These are phyloP conservation scores for Biscutella laevigata DNA, from an alignment of 441 rosid genomes.

Conservation along the genomic window DNA sequence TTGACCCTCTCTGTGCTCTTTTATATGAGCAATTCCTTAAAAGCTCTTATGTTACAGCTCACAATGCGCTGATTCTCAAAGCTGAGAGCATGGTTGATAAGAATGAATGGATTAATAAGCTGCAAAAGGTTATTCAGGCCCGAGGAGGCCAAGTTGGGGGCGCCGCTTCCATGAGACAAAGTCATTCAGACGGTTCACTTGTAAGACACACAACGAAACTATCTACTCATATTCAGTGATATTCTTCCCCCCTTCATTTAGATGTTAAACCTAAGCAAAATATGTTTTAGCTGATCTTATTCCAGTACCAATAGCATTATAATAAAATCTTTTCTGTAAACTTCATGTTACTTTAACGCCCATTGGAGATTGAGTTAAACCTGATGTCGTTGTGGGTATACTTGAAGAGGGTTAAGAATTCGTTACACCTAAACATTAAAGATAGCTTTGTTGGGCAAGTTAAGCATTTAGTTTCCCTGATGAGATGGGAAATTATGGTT, in stretches of 20 bases:
- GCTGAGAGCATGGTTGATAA: slow-evolving; percentile 58
- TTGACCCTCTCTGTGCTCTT: slow-evolving; percentile 3
- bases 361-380: neutral
- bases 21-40: neutral
- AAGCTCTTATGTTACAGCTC: slow-evolving; percentile 40
- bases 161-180: slow-evolving; percentile 42
- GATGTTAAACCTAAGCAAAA: neutral
- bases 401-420: neutral
- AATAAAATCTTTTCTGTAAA: neutral
- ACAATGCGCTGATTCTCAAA: slow-evolving; percentile 53
- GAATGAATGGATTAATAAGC: slow-evolving; percentile 53
- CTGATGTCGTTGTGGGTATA: neutral
- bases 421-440: neutral
- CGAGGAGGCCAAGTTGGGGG: slow-evolving; percentile 45
- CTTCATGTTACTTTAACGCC: too few species aligned
- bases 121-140: slow-evolving; percentile 49
- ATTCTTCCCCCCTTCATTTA: neutral
- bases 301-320: neutral
- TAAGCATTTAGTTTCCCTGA: neutral
- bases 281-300: neutral
- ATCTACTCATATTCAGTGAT: neutral
- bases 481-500: neutral
- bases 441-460: neutral
- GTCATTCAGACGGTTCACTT: slow-evolving; percentile 65
- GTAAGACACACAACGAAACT: slow-evolving; percentile 39